Percentiles rank a stretch among this genome's conserved stretches.
phyloP scores from a whole-genome alignment of 139 green algal genomes.

The Chloropicon primus region DNA sequence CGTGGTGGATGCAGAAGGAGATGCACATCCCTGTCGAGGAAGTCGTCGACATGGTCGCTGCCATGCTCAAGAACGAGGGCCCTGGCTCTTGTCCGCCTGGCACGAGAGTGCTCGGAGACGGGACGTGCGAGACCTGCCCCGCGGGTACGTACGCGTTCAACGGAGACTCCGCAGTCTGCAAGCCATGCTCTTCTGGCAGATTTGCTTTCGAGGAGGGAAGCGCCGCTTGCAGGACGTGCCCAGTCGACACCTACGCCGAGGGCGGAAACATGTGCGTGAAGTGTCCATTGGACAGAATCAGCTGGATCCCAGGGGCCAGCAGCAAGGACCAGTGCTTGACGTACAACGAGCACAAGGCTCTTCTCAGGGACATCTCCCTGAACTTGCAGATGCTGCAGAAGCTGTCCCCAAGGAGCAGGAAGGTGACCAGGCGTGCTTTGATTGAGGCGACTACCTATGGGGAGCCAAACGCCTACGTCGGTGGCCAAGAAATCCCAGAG shows the following conservation, averaged over 20 bases:
- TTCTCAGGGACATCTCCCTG: not conserved
- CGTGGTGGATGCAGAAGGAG: constrained; percentile 7
- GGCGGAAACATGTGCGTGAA: not conserved
- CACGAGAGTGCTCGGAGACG: not conserved
- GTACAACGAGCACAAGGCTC: not conserved
- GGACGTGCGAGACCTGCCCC: constrained; percentile 9
- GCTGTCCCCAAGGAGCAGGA: not conserved
- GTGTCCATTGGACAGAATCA: not conserved
- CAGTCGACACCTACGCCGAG: constrained; percentile 11
- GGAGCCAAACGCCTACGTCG: not conserved
- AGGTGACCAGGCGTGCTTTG: not conserved
- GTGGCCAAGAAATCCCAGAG: not conserved
- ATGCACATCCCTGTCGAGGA: constrained; percentile 19
- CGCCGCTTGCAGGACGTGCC: constrained; percentile 19
- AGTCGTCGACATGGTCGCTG: constrained; percentile 17
- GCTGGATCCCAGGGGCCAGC: not conserved
- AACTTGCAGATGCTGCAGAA: not conserved
- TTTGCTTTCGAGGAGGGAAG: not conserved
- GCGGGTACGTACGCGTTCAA: constrained; percentile 7
- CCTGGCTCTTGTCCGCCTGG: not conserved
- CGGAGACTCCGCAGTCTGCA: not conserved
- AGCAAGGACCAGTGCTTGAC: not conserved
- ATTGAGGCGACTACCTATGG: not conserved
- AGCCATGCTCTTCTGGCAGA: not conserved
- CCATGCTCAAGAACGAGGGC: not conserved